These are phyloP conservation scores for Xenosphaeropsis pyriputrescens DNA, from an alignment of 2,329 filamentous ascomycete genomes.

Conservation along the genomic window DNA sequence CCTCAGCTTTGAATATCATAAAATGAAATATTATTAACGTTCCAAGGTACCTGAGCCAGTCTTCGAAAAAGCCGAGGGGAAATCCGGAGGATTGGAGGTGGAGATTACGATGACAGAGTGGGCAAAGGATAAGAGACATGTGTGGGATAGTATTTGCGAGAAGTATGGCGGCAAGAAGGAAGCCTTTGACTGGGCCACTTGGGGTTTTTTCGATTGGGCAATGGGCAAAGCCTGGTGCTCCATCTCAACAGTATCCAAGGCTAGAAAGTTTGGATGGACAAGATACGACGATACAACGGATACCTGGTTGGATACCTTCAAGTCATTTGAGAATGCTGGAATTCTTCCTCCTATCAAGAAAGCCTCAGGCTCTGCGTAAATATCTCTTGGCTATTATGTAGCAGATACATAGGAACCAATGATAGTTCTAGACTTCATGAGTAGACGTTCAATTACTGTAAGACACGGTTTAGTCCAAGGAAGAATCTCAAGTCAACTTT, in stretches of 20 bases:
- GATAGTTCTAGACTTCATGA: no score
- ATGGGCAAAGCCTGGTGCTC: constrained; percentile 8
- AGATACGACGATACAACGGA: constrained; percentile 13
- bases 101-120: constrained; percentile 2
- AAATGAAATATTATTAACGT: no score
- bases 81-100: not conserved
- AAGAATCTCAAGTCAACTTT: no score
- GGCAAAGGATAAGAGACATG: constrained; percentile 3
- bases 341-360: constrained; percentile 7
- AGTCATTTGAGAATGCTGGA: no score
- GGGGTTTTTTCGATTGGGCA: constrained; percentile 21
- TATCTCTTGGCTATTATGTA: no score
- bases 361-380: no score
- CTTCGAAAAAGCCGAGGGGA: not conserved
- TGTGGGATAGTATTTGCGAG: constrained; percentile 4
- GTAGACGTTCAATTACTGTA: no score
- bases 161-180: constrained; percentile 1
- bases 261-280: constrained; percentile 11
- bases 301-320: no score
- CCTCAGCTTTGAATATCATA: not conserved
- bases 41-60: not conserved
- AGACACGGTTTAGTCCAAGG: no score
- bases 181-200: constrained; percentile 23
- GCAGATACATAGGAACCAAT: no score
- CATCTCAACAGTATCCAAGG: constrained; percentile 10